These are phyloP conservation scores for Takakia lepidozioides DNA, from an alignment of 225 moss, liverwort and hornwort species.

Conservation along the genomic window DNA sequence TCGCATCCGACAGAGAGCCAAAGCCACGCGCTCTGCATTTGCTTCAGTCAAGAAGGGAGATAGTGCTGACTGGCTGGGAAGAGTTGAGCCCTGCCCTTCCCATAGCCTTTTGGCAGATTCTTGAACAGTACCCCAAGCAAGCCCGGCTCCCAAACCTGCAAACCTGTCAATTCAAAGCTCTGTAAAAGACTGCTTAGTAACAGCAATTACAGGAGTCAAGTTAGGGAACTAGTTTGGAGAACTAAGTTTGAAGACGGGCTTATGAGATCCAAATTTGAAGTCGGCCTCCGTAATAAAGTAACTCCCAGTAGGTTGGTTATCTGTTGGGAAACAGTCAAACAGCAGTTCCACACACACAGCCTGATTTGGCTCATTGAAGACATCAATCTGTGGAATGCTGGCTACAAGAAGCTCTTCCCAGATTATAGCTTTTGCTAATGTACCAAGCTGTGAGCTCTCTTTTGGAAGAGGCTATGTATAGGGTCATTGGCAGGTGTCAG, in stretches of 20 bases:
- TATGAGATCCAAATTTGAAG: too few species aligned
- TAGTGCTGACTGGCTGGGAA: constrained; percentile 22
- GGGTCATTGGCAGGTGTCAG: too few species aligned
- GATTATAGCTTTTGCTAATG: not conserved
- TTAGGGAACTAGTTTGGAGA: too few species aligned
- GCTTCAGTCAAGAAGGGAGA: constrained; percentile 46
- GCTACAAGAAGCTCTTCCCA: not conserved
- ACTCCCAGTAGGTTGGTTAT: not conserved
- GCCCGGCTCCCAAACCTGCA: constrained; percentile 62
- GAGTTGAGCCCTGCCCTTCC: constrained; percentile 29
- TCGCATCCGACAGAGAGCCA: constrained; percentile 61
- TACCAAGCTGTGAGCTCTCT: too few species aligned
- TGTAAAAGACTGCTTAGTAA: not conserved
- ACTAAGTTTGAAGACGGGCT: too few species aligned
- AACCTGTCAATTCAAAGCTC: constrained; percentile 25
- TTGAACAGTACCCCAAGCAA: constrained; percentile 52
- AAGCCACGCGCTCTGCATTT: constrained; percentile 51
- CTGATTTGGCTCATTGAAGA: not conserved
- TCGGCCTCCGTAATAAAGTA: too few species aligned
- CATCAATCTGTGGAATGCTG: too few species aligned
- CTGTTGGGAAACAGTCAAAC: too few species aligned
- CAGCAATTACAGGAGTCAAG: too few species aligned
- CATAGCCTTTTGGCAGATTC: constrained; percentile 54
- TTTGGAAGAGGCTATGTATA: too few species aligned
- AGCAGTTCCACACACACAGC: too few species aligned